Evolutionary conservation across 352 stramenopile species (phyloP), one percentile per base, ranked within the genome.

Genomic region (Globisporangium acanthophoron): DNA sequence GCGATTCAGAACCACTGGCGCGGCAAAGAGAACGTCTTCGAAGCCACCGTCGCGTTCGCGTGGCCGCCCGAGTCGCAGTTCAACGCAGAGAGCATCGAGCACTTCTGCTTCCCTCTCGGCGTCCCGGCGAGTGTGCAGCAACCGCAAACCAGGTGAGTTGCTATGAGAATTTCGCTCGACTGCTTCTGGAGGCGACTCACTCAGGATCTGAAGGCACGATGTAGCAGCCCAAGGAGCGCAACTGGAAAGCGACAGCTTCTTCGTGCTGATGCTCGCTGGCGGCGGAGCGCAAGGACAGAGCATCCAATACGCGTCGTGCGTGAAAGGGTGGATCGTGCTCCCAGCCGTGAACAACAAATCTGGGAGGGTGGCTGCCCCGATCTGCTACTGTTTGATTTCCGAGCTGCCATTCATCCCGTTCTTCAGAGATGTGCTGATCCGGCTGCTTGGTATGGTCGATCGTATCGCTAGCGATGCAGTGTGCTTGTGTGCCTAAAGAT

Each of bases 61-160:
- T 74, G 79, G 52, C 80, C 80, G n/a, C 74, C 80, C 1, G 65
- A 86, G 41, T 71, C 71, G 41, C 80, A 90, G 71, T 88, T 88
- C 48, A 74, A 74, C 29, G 80, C 76, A 1, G 76, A 88, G 54
- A 83, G 78, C 56, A 80, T 90, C 33, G 80, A 90, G 54, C 78
- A 87, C 52, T 90, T 90, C 52, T 90, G 80, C 43, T 90, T 90
- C 57, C 80, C 80, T 31, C 54, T 60, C 0, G 80, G 58, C 16
- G 76, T 21, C 20, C 20, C 20, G 1, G 50, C 20, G 21, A 24
- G 18, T 24, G 31, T 18, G 16, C 15, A 15, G 16, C 15, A 15
- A 1, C 18, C 7, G 8, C n/a, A 9, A 5, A 7, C 8, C 20
- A 55, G 31, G 50, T 55, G 44, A 49, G 44, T 5, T 5, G 5